These are phyloP conservation scores for Neurospora pannonica DNA, from an alignment of 495 filamentous ascomycete species.

Conservation along the genomic window DNA sequence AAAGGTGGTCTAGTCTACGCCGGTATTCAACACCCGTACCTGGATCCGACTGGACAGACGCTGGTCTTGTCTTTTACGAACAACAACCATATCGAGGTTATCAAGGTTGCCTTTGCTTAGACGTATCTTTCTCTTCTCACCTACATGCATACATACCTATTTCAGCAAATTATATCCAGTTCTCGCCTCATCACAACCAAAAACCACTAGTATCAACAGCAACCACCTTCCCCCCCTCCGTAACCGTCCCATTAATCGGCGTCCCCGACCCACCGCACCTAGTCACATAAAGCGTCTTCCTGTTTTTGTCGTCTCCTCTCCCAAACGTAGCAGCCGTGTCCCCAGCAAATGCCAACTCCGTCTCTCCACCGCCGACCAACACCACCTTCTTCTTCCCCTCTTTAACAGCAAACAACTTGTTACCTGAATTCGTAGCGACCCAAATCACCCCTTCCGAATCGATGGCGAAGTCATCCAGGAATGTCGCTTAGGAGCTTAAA, in stretches of 20 bases:
- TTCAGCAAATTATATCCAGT: background rate
- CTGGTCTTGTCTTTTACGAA: conserved; percentile 25
- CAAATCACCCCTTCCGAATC: background rate
- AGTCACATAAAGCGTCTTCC: background rate
- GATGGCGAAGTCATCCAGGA: conserved; percentile 1
- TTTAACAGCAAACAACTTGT: background rate
- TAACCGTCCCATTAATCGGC: background rate
- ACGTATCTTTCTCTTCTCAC: conserved; percentile 33
- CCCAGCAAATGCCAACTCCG: background rate
- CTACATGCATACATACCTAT: conserved; percentile 14
- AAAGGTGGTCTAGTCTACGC: conserved; percentile 24
- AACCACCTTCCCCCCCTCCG: conserved; percentile 2
- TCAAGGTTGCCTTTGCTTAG: conserved; percentile 8
- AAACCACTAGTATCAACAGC: conserved; percentile 1
- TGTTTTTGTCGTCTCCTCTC: background rate
- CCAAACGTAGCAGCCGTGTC: background rate
- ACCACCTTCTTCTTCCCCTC: background rate
- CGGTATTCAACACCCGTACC: conserved; percentile 24
- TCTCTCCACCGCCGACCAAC: background rate
- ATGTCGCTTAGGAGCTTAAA: background rate
- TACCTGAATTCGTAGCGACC: background rate
- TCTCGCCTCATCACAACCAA: background rate
- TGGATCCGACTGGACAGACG: conserved; percentile 19
- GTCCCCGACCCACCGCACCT: background rate
- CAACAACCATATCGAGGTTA: conserved; percentile 25